Evolutionary conservation across 192 early-diverging fungal genomes (phyloP), one percentile per base, ranked within the genome.

Genomic region (Thamnidium elegans): DNA sequence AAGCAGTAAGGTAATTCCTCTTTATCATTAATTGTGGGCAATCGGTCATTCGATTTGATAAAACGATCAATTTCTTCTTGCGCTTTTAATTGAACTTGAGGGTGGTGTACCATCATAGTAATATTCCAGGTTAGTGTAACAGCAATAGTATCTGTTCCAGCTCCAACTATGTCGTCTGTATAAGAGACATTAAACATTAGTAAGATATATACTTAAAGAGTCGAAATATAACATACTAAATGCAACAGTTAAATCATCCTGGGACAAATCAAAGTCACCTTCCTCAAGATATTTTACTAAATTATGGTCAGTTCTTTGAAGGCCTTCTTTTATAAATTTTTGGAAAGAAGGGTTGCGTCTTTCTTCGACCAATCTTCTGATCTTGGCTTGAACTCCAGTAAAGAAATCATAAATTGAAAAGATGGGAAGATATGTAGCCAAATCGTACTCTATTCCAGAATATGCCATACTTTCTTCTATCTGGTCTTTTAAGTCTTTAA

Each of bases 381-480:
- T 11, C 9, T 21, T 20, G n/a, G 20, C 21, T 10, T 34, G 21
- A n/a, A 13, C 32, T n/a, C 32, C 19, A 31, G 30, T 9, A 3
- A 63, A 20, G 46, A 7, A 4, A 50, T 36, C n/a, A 21, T 39
- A 59, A 42, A 34, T 30, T 32, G 47, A 23, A 32, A 63, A 51
- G 13, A 63, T 52, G 7, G 61, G 61, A 10, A 63, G 31, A 26
- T 17, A 63, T n/a, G 31, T 39, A 7, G 47, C 23, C 2, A 63
- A 10, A 19, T 63, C 61, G 21, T 50, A 32, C 9, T 32, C 23
- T 0, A 50, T 21, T 15, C 48, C 47, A 8, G 26, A 14, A 20
- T 36, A 21, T 15, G 21, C 21, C 1, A 39, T 26, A 14, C 19
- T 17, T 34, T 31, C 31, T 14, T 19, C 47, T 3, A 51, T 51